Conservation (phyloP, 106 monocot genomes). For the Platanthera zijinensis region DNA sequence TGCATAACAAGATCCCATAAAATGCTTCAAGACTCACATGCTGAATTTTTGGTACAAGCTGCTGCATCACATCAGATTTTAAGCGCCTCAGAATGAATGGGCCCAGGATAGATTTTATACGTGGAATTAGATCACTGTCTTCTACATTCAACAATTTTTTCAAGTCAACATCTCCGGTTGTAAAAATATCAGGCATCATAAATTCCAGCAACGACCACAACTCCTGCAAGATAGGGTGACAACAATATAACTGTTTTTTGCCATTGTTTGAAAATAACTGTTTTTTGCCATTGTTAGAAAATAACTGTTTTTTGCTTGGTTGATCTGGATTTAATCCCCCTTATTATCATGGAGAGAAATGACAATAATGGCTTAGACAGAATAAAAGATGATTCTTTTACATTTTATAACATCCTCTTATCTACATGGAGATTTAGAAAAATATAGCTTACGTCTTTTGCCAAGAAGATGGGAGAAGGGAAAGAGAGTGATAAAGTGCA, state of each 20-base stretch:
- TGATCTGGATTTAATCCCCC: too few relatives aligned
- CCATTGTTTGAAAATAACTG: too few relatives aligned
- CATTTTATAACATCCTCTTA: too few relatives aligned
- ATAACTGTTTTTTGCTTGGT: too few relatives aligned
- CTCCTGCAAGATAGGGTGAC: slow-evolving; percentile 48
- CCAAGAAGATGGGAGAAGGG: too few relatives aligned
- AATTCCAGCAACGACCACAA: slow-evolving; percentile 97
- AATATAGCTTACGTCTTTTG: too few relatives aligned
- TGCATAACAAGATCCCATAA: background rate
- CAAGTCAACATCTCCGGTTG: slow-evolving; percentile 75
- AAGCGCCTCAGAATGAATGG: slow-evolving; percentile 96
- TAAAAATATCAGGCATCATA: slow-evolving; percentile 98
- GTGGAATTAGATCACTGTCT: slow-evolving; percentile 58
- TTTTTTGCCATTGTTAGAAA: too few relatives aligned
- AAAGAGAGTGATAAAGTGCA: too few relatives aligned
- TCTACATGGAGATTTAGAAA: too few relatives aligned
- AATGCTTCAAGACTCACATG: slow-evolving; percentile 35
- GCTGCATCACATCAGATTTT: slow-evolving; percentile 99
- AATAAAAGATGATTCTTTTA: too few relatives aligned
- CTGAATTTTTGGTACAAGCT: slow-evolving; percentile 89
- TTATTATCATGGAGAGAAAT: too few relatives aligned
- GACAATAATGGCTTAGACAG: too few relatives aligned
- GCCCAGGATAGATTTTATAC: slow-evolving; percentile 92
- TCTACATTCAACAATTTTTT: slow-evolving; percentile 78
- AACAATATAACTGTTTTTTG: background rate